Evolutionary conservation across 1,284 basidiomycete genomes (phyloP), one percentile per base, ranked within the genome.

Genomic region (Wolfiporia cocos): DNA sequence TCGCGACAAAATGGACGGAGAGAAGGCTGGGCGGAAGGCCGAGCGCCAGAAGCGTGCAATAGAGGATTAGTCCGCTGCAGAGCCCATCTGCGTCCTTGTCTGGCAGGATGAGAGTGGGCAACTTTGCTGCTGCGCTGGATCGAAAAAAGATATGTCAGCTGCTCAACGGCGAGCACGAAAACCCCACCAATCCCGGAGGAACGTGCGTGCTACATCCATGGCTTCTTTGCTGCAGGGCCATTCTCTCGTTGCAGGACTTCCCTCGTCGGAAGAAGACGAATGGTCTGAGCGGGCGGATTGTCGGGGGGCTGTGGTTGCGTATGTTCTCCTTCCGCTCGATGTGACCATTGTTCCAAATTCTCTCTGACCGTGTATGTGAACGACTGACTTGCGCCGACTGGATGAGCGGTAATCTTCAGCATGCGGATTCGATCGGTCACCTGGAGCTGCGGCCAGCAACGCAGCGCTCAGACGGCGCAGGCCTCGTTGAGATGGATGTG

Each of bases 61-160:
- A 49, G 36, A 62, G 50, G 36, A 64, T 59, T 41, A 58, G 49
- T n/a, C 54, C 51, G 38, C 51, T 55, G 41, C 53, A 58, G 14
- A 64, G 56, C 3, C 61, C 58, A 46, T 62, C 62, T 20, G 62
- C 59, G 42, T 64, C 61, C 39, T 64, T 62, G 56, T 62, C 62
- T 4, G 61, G 60, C 18, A 61, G 51, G 24, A 62, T 43, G 32
- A 62, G 55, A 3, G 58, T 60, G 5, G 26, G 42, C 3, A 28
- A 30, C 19, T 37, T 33, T 6, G 49, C 35, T 1, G 17, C 3
- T 3, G 49, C 53, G 43, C 53, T 54, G 44, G 1, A 29, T 12
- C 9, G 17, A 2, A 3, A 9, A 15, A 28, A 4, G 32, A 26
- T 17, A 14, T 19, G n/a, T 29, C 11, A 37, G 21, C 12, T 12